Base-by-base conservation (phyloP, 2,329 filamentous ascomycete species). In the Drechslerella coelobrocha region DNA sequence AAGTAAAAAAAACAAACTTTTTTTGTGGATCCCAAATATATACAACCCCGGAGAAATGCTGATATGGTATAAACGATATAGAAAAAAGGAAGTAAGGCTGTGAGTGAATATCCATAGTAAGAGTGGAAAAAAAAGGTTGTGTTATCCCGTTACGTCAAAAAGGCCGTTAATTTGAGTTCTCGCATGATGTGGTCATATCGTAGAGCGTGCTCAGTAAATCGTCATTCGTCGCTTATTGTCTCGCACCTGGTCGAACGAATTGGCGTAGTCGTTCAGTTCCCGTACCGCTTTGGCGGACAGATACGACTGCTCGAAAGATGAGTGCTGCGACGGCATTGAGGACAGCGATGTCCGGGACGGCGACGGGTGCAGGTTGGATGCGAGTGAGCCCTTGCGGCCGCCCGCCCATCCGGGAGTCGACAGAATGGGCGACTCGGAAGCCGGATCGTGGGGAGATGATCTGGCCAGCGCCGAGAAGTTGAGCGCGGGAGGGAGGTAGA, bases 301-400 rank as follows among this genome's bases (percentile, higher is more conserved):
- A 51, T 84, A 82, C 45, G 78, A 79, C 21, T 80, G 78, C 63
- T 86, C 85, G 83, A 82, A 21, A 79, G 79, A 47, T 76, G 69
- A 54, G 79, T 79, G 60, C 81, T 80, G 63, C 84, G 85, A 24
- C 74, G 86, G 85, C 76, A 92, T 85, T 26, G 91, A 96, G 77
- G 88, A 90, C 59, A 96, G 85, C 77, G 91, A 95, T 75, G 89
- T 89, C 78, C 92, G 88, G 23, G 91, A 94, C 75, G 89, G 91
- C 21, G 91, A 95, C 1, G 88, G 76, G 23, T 79, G 78, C 27
- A 81, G 74, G 31, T 69, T 69, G 19, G 65, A 69, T 26, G 48
- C 59, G 5, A 57, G 56, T 51, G 65, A 69, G 17, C 65, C 65
- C 50, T 69, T 69, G 43, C 65, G 53, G 51, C 52, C 57, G 31